phyloP scores from a whole-genome alignment of 83 land plant species.

The Picea abies region DNA sequence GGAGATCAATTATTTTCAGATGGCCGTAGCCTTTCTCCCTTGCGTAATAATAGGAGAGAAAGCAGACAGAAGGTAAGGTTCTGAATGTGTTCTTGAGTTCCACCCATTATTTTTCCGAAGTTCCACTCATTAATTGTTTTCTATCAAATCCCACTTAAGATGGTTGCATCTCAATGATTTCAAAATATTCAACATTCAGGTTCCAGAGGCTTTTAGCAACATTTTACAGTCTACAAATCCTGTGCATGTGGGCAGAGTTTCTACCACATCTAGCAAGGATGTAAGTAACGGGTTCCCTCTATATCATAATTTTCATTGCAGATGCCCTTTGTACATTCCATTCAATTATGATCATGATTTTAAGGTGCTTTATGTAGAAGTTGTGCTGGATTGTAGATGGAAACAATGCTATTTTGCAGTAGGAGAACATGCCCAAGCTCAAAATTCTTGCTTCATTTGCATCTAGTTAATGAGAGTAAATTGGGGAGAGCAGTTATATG shows the following conservation, averaged over 20 bases:
- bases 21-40: slow-evolving; percentile 29
- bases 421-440: background rate
- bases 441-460: background rate
- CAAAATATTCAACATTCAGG: slow-evolving; percentile 24
- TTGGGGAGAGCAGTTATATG: background rate
- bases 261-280: slow-evolving; percentile 58
- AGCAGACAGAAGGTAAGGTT: slow-evolving; percentile 40
- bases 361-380: background rate
- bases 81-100: background rate
- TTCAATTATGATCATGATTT: background rate
- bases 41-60: slow-evolving; percentile 35
- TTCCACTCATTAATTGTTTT: slow-evolving; percentile 4
- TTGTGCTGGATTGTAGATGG: background rate
- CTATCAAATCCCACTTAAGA: background rate
- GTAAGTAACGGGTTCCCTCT: slow-evolving; percentile 28
- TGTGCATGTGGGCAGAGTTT: slow-evolving; percentile 46
- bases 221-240: slow-evolving; percentile 41
- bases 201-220: slow-evolving; percentile 55
- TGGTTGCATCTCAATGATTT: background rate
- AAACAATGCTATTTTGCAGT: background rate
- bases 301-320: background rate
- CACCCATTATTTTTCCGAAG: background rate
- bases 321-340: background rate
- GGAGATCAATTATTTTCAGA: slow-evolving; percentile 70
- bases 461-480: background rate